Evolutionary conservation across 495 filamentous ascomycete species (phyloP).

Genomic region (Trichoderma orchidacearum): DNA sequence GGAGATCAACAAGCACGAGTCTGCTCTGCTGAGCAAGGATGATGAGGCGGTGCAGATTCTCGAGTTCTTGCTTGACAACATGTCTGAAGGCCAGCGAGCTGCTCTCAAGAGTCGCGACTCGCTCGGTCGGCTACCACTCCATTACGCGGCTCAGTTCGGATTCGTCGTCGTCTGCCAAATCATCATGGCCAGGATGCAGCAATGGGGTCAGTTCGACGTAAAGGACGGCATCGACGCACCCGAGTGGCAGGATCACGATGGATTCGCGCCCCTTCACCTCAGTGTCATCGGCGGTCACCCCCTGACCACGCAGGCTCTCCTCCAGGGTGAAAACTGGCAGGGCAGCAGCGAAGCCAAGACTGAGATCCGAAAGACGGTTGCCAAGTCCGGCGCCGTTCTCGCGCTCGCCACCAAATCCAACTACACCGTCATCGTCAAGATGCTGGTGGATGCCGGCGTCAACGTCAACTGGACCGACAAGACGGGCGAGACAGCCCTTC

Average conservation of each 20-base stretch:
- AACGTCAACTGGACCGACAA: constrained; percentile 91
- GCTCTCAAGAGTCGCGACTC: constrained; percentile 57
- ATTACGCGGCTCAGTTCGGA: constrained; percentile 93
- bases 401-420: constrained; percentile 78
- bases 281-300: constrained; percentile 86
- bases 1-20: constrained; percentile 28
- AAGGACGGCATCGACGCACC: constrained; percentile 71
- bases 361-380: constrained; percentile 49
- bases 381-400: constrained; percentile 80
- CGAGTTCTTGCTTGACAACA: constrained; percentile 52
- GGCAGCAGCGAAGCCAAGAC: constrained; percentile 44
- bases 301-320: constrained; percentile 63
- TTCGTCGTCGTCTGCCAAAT: constrained; percentile 76
- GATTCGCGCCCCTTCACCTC: constrained; percentile 80
- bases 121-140: constrained; percentile 76
- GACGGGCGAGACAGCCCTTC: constrained; percentile 84
- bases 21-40: constrained; percentile 47
- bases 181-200: constrained; percentile 77
- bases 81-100: constrained; percentile 54
- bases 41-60: constrained; percentile 68
- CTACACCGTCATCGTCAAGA: constrained; percentile 64
- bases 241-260: constrained; percentile 84
- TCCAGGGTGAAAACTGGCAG: constrained; percentile 66
- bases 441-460: constrained; percentile 81
- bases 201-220: constrained; percentile 78